Base-by-base conservation (phyloP, 1,284 basidiomycete species). In the Phellopilus nigrolimitatus region DNA sequence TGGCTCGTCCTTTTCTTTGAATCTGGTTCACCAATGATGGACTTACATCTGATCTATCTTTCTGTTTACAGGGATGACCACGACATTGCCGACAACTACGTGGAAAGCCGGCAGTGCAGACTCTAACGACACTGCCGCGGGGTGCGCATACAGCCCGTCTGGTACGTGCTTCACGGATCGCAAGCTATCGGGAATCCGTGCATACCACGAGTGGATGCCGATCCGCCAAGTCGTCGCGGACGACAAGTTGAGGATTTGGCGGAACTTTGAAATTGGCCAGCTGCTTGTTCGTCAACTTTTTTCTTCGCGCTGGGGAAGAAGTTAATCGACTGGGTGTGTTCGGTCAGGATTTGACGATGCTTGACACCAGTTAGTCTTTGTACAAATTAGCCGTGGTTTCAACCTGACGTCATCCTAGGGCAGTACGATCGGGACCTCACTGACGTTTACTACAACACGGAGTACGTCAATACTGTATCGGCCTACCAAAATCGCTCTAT, bases 201-300 rank as follows among this genome's bases (percentile, higher is more conserved):
- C 82, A 0, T 86, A 84, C 62, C 80, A 82, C 59, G 80, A 84
- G 59, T 84, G 82, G 81, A 77, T 85, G 70, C 82, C 83, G 12
- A 80, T 85, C 53, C 72, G 80, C 6, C 80, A 83, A 61, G 79
- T 84, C 12, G 74, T 74, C 52, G 71, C 74, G 2, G 74, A 75
- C 47, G 81, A 85, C 60, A 72, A 79, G 57, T 71, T 84, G 10
- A 70, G 82, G 10, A 83, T 85, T 56, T 86, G 80, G 80, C 72
- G 82, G 31, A 79, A 78, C 60, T 83, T 84, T 69, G 74, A 80
- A 61, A 74, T 83, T 25, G 82, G 80, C 41, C 76, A 79, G 60
- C 70, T 84, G 8, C 59, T 80, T n/a, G n/a, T n/a, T n/a, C n/a
- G n/a, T n/a, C n/a, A n/a, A n/a, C n/a, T n/a, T n/a, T 56, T n/a